A percentile compares a stretch with the other conserved stretches of the same genome.
These are phyloP conservation scores for Melampsora larici-populina DNA, from an alignment of 1,284 basidiomycete genomes.

Conservation along the genomic window DNA sequence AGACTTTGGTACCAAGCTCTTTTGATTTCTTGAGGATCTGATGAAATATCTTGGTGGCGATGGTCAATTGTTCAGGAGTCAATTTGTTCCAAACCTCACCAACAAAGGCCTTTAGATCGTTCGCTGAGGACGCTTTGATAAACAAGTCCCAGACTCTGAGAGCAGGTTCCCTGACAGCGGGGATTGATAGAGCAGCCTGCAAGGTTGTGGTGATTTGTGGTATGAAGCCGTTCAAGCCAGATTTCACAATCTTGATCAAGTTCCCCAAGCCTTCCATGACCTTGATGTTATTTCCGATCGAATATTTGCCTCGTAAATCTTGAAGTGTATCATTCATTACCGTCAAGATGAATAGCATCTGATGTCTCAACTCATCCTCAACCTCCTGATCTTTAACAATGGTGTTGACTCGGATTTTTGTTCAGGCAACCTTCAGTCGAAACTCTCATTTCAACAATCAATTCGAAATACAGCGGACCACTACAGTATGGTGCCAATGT, in stretches of 20 bases:
- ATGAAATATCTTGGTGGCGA: conserved; percentile 65
- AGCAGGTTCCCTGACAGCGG: conserved; percentile 72
- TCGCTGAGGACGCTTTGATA: conserved; percentile 66
- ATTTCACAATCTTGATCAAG: conserved; percentile 33
- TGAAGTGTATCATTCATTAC: conserved; percentile 40
- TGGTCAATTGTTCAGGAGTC: conserved; percentile 59
- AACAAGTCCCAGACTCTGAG: conserved; percentile 79
- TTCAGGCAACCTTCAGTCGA: conserved; percentile 1
- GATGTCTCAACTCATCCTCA: conserved; percentile 15
- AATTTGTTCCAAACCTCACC: conserved; percentile 77
- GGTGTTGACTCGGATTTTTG: background rate
- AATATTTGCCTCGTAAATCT: conserved; percentile 36
- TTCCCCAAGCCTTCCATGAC: conserved; percentile 38
- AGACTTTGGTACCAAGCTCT: conserved; percentile 62
- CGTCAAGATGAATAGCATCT: conserved; percentile 34
- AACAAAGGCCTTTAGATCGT: conserved; percentile 77
- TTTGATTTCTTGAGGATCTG: conserved; percentile 67
- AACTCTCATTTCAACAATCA: conserved; percentile 29
- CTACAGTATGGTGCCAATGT: conserved; percentile 10
- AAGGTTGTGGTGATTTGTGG: conserved; percentile 90
- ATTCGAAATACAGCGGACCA: conserved; percentile 28
- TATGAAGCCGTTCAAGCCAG: conserved; percentile 30
- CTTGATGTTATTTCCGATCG: conserved; percentile 25
- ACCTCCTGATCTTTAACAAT: conserved; percentile 18
- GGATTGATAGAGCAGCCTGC: conserved; percentile 74